phyloP scores from a whole-genome alignment of 176 grass and related monocot species.

The Eleusine coracana region DNA sequence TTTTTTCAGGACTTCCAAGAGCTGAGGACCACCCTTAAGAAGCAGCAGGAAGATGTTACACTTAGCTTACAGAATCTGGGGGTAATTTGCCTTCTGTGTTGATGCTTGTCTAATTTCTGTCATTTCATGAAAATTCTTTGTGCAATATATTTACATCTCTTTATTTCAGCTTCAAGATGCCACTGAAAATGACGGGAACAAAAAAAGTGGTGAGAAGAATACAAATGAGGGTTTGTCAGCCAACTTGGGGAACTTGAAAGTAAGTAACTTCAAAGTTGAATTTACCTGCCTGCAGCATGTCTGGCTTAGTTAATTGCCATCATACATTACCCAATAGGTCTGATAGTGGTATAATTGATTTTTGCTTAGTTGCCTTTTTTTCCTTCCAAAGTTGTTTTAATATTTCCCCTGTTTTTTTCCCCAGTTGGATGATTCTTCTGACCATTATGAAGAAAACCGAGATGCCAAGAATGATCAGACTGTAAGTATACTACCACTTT shows the following conservation, averaged over 20 bases:
- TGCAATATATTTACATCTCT: background rate
- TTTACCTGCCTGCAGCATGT: constrained; percentile 6
- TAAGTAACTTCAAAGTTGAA: constrained; percentile 41
- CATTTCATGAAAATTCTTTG: background rate
- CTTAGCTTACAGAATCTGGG: constrained; percentile 82
- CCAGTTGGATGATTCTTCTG: constrained; percentile 39
- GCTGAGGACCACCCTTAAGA: constrained; percentile 84
- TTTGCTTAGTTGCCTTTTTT: background rate
- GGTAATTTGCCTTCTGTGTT: constrained; percentile 48
- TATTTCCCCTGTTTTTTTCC: background rate
- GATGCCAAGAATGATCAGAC: constrained; percentile 1
- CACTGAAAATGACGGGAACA: constrained; percentile 41
- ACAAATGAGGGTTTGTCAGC: constrained; percentile 37
- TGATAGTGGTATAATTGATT: constrained; percentile 5
- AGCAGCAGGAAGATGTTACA: constrained; percentile 94
- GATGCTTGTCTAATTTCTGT: constrained; percentile 1
- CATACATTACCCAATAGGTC: background rate
- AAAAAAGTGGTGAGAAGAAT: constrained; percentile 31
- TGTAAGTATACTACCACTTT: constrained; percentile 21
- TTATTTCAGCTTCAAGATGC: constrained; percentile 54
- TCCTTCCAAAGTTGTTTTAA: background rate
- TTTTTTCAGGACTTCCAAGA: constrained; percentile 88
- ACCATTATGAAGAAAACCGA: constrained; percentile 1
- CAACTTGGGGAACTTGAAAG: constrained; percentile 45
- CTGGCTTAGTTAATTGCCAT: background rate